Percentiles rank a stretch among this genome's conserved stretches.
These are phyloP conservation scores for Phytophthora lateralis DNA, from an alignment of 352 stramenopile genomes.

Conservation along the genomic window DNA sequence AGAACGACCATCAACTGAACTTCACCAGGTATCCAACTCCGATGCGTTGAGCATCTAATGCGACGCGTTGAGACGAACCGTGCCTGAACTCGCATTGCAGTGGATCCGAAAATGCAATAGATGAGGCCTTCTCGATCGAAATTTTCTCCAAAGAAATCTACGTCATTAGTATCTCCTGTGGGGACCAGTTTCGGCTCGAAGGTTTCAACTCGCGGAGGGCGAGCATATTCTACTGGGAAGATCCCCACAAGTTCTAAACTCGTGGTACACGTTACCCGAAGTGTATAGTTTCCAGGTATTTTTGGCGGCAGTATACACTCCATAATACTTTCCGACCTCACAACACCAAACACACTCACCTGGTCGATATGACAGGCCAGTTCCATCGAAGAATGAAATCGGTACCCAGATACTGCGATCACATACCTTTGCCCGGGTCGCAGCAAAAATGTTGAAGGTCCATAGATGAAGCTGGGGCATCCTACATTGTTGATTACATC, in stretches of 20 bases:
- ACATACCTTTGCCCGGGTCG: conserved; percentile 18
- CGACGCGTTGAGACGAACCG: conserved; percentile 26
- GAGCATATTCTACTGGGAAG: conserved; percentile 36
- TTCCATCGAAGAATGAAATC: conserved; percentile 36
- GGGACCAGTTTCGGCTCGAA: conserved; percentile 31
- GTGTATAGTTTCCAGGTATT: conserved; percentile 42
- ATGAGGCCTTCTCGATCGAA: conserved; percentile 33
- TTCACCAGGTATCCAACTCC: conserved; percentile 5
- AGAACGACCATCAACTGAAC: conserved; percentile 26
- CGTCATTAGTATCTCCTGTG: conserved; percentile 11
- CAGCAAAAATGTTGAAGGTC: conserved; percentile 16
- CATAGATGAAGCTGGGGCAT: conserved; percentile 29
- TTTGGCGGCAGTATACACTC: conserved; percentile 35
- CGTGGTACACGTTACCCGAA: conserved; percentile 33
- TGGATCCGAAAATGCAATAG: conserved; percentile 37
- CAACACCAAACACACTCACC: conserved; percentile 6
- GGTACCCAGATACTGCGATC: conserved; percentile 33
- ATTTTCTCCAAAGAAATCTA: conserved; percentile 33
- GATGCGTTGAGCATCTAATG: conserved; percentile 36
- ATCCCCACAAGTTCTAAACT: conserved; percentile 8
- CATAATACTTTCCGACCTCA: conserved; percentile 31
- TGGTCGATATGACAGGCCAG: conserved; percentile 29
- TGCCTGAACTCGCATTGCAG: conserved; percentile 14
- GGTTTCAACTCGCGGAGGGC: conserved; percentile 17
- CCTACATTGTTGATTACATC: conserved; percentile 9